Base-by-base conservation (phyloP, 2,329 filamentous ascomycete genomes). In the Verticillium zaregamsianum region DNA sequence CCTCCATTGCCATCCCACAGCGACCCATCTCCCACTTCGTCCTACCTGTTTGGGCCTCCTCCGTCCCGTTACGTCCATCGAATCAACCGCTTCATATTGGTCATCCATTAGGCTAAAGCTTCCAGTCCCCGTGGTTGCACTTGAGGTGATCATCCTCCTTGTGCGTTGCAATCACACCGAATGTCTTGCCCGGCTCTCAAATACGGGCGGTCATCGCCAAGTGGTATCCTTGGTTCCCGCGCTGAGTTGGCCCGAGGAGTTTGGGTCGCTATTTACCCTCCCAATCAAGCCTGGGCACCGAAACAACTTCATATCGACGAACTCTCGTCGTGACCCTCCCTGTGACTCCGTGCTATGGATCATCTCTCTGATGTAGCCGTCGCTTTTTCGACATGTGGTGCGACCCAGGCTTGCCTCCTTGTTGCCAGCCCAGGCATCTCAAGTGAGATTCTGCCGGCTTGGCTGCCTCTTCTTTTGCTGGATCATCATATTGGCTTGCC, bases 381-480 rank as follows among this genome's bases (percentile, higher is more conserved):
- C 17, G n/a, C 20, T 49, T 23, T 49, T 25, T n/a, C 20, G 45
- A 49, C 1, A 25, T n/a, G 23, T 49, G n/a, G 20, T n/a, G 20
- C 17, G 12, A 49, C 45, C 20, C 20, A 49, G 45, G 5, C 1
- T 3, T 49, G 45, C 2, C 12, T 9, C 11, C 45, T 0, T 49
- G 45, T 23, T 23, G 20, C 45, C 45, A n/a, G 45, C 9, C 6
- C 45, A 49, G 20, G 45, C 11, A 12, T 14, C n/a, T 49, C 45
- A 11, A 49, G 45, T 25, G 45, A 20, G 17, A 61, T 57, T 61
- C 37, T 61, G 23, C 61, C 61, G 61, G 55, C 63, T 64, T 63
- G 63, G 61, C 63, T n/a, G 28, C 33, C 20, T n/a, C 14, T 7
- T 31, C n/a, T 28, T 32, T 15, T 14, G 39, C 40, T 20, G 8